Conservation (phyloP, 208 protist genomes). For the Trypanosoma congolense region DNA sequence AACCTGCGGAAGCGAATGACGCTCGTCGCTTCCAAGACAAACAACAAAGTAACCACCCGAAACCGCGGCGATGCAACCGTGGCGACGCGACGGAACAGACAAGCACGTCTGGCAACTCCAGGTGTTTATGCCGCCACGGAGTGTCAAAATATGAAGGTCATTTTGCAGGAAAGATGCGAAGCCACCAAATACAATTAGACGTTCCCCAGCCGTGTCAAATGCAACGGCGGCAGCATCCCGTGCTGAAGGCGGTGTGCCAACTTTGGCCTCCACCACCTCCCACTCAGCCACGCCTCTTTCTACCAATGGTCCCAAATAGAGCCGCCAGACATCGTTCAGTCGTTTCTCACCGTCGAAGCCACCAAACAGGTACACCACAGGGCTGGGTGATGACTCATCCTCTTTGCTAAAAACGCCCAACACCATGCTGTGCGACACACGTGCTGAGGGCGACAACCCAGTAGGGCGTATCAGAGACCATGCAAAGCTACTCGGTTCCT, state of each 20-base stretch:
- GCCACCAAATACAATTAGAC: constrained; percentile 43
- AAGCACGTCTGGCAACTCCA: constrained; percentile 28
- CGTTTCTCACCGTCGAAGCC: constrained; percentile 41
- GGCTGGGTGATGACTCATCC: constrained; percentile 4
- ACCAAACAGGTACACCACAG: constrained; percentile 54
- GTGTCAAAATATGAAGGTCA: constrained; percentile 33
- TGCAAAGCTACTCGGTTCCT: constrained; percentile 13
- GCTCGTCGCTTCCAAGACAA: constrained; percentile 30
- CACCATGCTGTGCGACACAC: constrained; percentile 23
- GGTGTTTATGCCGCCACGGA: constrained; percentile 22
- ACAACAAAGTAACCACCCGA: constrained; percentile 27
- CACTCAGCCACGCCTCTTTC: constrained; percentile 25
- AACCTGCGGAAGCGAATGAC: constrained; percentile 25
- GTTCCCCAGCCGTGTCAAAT: constrained; percentile 30
- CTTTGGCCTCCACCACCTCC: constrained; percentile 23
- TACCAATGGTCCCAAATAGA: constrained; percentile 24
- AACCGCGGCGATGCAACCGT: constrained; percentile 23
- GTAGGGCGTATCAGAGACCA: constrained; percentile 18
- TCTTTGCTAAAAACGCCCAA: constrained; percentile 11
- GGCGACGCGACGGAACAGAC: constrained; percentile 18
- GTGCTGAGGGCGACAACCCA: constrained; percentile 13
- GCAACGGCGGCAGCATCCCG: constrained; percentile 39
- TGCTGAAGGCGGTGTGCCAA: constrained; percentile 22
- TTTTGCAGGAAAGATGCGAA: constrained; percentile 22
- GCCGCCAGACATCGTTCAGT: constrained; percentile 59